Conservation (phyloP, 163 green algal species). For the Chlamydomonas reinhardtii region DNA sequence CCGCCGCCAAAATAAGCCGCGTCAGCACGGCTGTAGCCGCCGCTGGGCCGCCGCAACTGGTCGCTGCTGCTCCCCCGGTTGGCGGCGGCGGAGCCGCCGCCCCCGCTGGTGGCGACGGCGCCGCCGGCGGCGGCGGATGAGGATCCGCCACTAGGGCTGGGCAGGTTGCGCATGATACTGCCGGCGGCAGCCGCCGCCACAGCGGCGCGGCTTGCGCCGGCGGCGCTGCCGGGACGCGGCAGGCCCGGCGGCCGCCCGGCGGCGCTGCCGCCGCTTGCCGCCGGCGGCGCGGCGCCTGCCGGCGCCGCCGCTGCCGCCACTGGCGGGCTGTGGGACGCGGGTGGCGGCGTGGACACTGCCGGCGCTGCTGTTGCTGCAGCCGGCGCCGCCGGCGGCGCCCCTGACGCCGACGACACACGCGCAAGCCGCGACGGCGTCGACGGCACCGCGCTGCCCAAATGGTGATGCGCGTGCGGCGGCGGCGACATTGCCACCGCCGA, state of each 20-base stretch:
- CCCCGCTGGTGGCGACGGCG: neutral
- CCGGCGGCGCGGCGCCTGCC: too few species aligned
- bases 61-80: too few species aligned
- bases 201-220: too few species aligned
- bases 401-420: neutral
- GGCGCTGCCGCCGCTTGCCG: too few species aligned
- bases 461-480: neutral
- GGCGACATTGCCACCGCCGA: too few species aligned
- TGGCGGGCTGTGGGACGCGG: too few species aligned
- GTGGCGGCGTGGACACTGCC: neutral
- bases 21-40: slow-evolving; percentile 21
- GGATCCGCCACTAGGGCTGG: neutral
- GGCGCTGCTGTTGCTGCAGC: neutral
- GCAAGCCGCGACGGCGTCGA: neutral
- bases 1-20: slow-evolving; percentile 1
- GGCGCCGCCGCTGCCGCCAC: too few species aligned
- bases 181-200: too few species aligned
- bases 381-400: neutral
- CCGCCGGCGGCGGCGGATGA: neutral
- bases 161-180: too few species aligned
- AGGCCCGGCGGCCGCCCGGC: too few species aligned
- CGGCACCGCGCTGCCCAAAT: neutral
- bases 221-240: too few species aligned
- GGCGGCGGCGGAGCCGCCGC: neutral
- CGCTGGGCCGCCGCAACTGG: neutral